Evolutionary conservation across 169 alveolate species (phyloP).

Genomic region (Perkinsus olseni): DNA sequence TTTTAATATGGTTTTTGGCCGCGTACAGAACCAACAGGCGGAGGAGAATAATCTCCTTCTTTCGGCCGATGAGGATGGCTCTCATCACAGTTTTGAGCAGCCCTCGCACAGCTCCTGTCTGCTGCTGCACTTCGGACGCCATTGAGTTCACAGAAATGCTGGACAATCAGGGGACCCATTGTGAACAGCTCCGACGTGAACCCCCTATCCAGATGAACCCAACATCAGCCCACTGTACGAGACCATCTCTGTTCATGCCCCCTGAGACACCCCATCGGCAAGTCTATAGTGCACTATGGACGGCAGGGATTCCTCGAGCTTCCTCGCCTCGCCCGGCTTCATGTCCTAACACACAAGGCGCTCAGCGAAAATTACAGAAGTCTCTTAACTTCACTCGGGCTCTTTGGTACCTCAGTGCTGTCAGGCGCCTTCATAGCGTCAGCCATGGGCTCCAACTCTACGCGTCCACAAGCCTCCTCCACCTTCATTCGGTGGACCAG

Average conservation of each 20-base stretch:
- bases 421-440: neutral
- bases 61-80: neutral
- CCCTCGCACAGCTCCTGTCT: neutral
- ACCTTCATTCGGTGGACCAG: neutral
- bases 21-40: neutral
- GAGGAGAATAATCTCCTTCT: neutral
- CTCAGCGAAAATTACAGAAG: neutral
- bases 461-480: neutral
- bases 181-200: no score
- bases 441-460: neutral
- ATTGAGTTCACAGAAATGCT: neutral
- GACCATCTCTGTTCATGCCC: neutral
- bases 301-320: neutral
- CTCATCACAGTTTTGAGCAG: neutral
- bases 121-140: neutral
- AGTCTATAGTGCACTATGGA: neutral
- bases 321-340: neutral
- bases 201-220: neutral
- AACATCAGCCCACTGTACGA: neutral
- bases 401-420: neutral
- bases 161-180: no score
- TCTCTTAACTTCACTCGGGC: no score
- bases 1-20: neutral
- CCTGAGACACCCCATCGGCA: neutral
- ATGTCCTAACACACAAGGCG: neutral